Percentiles rank a stretch among this genome's conserved stretches.
Conservation (phyloP, 2,329 filamentous ascomycete genomes). For the Phymatotrichopsis omnivora region DNA sequence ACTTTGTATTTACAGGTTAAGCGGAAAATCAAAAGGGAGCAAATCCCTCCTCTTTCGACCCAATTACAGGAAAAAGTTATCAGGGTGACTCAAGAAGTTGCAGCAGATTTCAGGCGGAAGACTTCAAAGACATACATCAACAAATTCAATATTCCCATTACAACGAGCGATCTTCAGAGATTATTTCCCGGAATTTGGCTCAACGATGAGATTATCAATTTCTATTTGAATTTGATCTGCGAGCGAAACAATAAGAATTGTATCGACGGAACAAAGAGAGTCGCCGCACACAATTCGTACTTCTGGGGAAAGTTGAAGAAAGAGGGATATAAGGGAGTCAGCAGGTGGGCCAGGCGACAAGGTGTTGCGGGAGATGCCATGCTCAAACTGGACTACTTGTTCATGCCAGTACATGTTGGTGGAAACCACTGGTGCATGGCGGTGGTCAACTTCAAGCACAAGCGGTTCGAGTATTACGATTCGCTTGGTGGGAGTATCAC, state of each 20-base stretch:
- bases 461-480: conserved; percentile 31
- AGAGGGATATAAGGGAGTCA: conserved; percentile 22
- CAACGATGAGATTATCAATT: conserved; percentile 31
- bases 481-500: conserved; percentile 24
- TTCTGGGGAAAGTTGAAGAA: conserved; percentile 22
- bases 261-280: conserved; percentile 10
- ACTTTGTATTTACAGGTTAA: conserved; percentile 1
- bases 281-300: conserved; percentile 24
- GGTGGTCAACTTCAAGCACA: conserved; percentile 28
- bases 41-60: conserved; percentile 10
- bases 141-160: conserved; percentile 21
- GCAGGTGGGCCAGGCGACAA: conserved; percentile 24
- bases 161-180: conserved; percentile 19
- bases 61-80: conserved; percentile 4
- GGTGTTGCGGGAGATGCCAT: conserved; percentile 22
- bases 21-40: conserved; percentile 13
- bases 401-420: conserved; percentile 27
- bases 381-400: conserved; percentile 25
- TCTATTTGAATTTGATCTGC: conserved; percentile 27
- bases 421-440: conserved; percentile 29
- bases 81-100: conserved; percentile 10
- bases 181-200: conserved; percentile 25
- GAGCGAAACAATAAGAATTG: conserved; percentile 21
- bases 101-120: neutral
- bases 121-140: conserved; percentile 5